Base-by-base conservation (phyloP, 2,329 filamentous ascomycete genomes). In the Phialocephala sp. region DNA sequence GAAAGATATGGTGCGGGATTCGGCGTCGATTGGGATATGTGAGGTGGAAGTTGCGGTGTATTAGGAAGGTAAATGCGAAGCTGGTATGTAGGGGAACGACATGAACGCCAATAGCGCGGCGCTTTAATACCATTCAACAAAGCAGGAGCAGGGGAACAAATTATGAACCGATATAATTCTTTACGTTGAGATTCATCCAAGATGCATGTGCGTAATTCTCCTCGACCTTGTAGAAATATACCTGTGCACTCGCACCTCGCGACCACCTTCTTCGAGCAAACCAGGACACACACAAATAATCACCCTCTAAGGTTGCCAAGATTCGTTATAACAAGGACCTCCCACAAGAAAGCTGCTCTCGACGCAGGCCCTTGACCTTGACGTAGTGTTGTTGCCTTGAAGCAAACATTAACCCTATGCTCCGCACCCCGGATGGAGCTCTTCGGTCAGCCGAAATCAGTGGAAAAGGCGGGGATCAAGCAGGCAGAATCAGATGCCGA, bases 361-460 rank as follows among this genome's bases (percentile, higher is more conserved):
- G 12, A 43, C 5, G 27, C 27, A 52, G 27, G 27, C 24, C 24
- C 27, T 54, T 54, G 50, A 54, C 50, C 24, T 32, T 50, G 27
- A 54, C 50, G 50, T 54, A 12, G 27, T 35, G 50, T 27, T 54
- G 50, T 27, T 27, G 50, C 22, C 50, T 54, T 54, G 12, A 18
- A 27, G 22, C 24, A 32, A 54, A 32, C 24, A 54, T 24, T 41
- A 12, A 41, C 15, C 11, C 9, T 50, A n/a, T 50, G 6, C 11
- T 22, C 22, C 20, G 5, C 9, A 14, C 20, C n/a, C 45, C 15
- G 24, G 50, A 54, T 54, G 32, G 22, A 54, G 50, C 11, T 35
- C 14, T 54, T 54, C 24, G 50, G 22, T n/a, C 50, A 35, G 24
- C 24, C 12, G 50, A 54, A 54, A 11, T 24, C 32, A 22, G n/a